Conservation (phyloP, 2,329 filamentous ascomycete species). For the Fusarium neocosmosporiellum region DNA sequence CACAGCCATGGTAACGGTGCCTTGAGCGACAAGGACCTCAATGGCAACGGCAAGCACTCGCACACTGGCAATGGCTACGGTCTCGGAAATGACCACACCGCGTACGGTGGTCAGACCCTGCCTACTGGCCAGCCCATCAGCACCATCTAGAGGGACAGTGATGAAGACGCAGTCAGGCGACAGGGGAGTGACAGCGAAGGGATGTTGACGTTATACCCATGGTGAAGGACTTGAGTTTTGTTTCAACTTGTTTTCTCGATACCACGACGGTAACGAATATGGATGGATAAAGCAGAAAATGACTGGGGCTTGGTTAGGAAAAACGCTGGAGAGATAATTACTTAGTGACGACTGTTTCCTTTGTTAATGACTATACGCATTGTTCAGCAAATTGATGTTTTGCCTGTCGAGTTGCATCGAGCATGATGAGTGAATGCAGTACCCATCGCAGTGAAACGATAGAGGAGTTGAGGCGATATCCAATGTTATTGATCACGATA, state of each 20-base stretch:
- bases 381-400: conserved; percentile 36
- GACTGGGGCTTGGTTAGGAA: conserved; percentile 21
- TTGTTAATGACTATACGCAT: conserved; percentile 29
- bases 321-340: conserved; percentile 20
- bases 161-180: not conserved
- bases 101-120: not conserved
- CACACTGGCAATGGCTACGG: conserved; percentile 32
- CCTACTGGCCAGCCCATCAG: conserved; percentile 29
- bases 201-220: conserved; percentile 42
- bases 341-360: conserved; percentile 32
- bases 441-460: not conserved
- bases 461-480: not conserved
- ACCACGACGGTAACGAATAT: conserved; percentile 37
- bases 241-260: conserved; percentile 35
- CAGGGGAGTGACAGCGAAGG: conserved; percentile 13
- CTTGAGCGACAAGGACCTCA: conserved; percentile 28
- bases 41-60: conserved; percentile 11
- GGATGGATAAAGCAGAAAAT: conserved; percentile 18
- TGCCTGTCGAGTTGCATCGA: not conserved
- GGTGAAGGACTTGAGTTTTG: conserved; percentile 25
- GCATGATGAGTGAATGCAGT: not conserved
- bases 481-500: not conserved
- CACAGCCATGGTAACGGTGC: conserved; percentile 15
- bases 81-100: conserved; percentile 10
- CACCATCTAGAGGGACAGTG: conserved; percentile 29